phyloP scores from a whole-genome alignment of 108 stramenopile genomes.

The Aurantiochytrium sp. region DNA sequence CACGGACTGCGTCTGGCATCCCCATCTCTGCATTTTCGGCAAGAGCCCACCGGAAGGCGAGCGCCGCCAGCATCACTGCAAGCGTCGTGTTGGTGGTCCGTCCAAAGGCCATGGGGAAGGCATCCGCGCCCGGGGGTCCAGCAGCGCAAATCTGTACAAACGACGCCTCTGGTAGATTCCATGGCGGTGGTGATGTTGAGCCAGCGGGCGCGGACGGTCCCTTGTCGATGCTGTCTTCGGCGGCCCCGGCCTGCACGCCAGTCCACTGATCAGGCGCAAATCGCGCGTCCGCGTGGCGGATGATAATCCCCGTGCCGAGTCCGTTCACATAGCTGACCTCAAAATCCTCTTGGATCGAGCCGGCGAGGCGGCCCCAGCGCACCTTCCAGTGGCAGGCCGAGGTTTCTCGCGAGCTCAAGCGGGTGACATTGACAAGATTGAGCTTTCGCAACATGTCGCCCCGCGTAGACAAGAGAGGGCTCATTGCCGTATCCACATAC shows the following conservation, averaged over 20 bases:
- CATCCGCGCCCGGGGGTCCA: not conserved
- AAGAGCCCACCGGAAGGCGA: not conserved
- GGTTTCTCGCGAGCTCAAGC: not conserved
- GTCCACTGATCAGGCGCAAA: not conserved
- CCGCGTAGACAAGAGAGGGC: too few relatives aligned
- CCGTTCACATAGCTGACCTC: not conserved
- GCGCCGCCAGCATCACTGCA: not conserved
- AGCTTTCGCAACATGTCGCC: too few relatives aligned
- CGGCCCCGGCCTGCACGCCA: too few relatives aligned
- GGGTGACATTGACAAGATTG: too few relatives aligned
- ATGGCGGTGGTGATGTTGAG: too few relatives aligned
- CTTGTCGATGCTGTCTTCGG: too few relatives aligned
- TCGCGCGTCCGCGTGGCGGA: not conserved
- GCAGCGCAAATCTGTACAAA: not conserved
- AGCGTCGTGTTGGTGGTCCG: not conserved
- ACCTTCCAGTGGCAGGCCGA: not conserved
- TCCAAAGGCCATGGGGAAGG: not conserved
- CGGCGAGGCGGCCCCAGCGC: not conserved
- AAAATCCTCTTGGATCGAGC: not conserved
- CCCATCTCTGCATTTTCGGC: not conserved
- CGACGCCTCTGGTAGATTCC: too few relatives aligned
- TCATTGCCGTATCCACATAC: too few relatives aligned
- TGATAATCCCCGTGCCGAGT: not conserved
- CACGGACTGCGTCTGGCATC: not conserved
- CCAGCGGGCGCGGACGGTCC: too few relatives aligned